phyloP scores from a whole-genome alignment of 306 rosid genomes.

The Cicer arietinum region DNA sequence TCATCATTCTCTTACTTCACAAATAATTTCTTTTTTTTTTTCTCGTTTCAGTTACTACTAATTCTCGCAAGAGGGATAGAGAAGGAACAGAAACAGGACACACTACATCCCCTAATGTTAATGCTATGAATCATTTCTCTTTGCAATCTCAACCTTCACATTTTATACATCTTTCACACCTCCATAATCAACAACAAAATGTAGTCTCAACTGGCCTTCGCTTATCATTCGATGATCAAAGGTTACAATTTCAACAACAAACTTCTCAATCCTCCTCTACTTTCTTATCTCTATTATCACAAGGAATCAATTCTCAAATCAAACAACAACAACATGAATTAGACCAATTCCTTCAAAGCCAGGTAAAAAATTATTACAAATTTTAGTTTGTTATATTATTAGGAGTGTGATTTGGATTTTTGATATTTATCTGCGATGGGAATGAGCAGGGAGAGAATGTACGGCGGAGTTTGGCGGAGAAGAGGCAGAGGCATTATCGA shows the following conservation, averaged over 20 bases:
- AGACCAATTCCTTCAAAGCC: constrained; percentile 73
- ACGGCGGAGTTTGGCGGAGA: constrained; percentile 77
- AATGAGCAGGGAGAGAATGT: constrained; percentile 67
- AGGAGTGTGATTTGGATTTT: not conserved
- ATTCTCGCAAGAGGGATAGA: constrained; percentile 71
- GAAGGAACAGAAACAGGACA: constrained; percentile 46
- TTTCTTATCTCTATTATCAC: constrained; percentile 55
- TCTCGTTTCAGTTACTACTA: not conserved
- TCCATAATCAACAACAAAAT: constrained; percentile 72
- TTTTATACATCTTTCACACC: constrained; percentile 76
- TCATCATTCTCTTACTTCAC: not conserved
- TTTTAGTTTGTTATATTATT: not conserved
- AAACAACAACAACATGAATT: constrained; percentile 75
- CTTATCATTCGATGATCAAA: constrained; percentile 65
- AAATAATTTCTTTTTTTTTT: no score
- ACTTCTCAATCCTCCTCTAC: constrained; percentile 51
- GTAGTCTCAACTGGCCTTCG: constrained; percentile 90
- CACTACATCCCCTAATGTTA: constrained; percentile 13
- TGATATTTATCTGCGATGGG: not conserved
- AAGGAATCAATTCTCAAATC: constrained; percentile 66
- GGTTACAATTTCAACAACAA: constrained; percentile 37
- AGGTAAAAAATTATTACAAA: constrained; percentile 53
- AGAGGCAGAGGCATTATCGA: constrained; percentile 69
- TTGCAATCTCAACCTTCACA: constrained; percentile 69
- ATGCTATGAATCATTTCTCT: constrained; percentile 54